These are phyloP conservation scores for Diaporthe capsici DNA, from an alignment of 2,329 filamentous ascomycete species.

Conservation along the genomic window DNA sequence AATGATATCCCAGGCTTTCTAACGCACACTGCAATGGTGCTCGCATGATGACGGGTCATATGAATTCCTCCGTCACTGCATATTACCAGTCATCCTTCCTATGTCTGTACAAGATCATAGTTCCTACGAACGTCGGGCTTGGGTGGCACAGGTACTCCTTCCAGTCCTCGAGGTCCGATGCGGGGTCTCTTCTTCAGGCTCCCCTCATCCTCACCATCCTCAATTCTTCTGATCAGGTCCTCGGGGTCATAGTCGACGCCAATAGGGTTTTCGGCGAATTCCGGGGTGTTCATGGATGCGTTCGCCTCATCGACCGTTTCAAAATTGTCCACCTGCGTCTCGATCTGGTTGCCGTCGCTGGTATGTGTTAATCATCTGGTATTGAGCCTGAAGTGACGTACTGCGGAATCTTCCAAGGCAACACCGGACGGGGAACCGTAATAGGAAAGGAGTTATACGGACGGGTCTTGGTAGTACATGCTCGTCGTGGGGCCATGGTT, in stretches of 20 bases:
- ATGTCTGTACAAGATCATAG: not conserved
- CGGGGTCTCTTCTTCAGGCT: slow-evolving; percentile 19
- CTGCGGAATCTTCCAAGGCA: too few species aligned
- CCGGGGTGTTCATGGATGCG: slow-evolving; percentile 54
- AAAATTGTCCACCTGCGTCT: slow-evolving; percentile 62
- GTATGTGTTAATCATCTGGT: too few species aligned
- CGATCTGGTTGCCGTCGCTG: slow-evolving; percentile 60
- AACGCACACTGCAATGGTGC: not conserved
- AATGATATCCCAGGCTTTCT: too few species aligned
- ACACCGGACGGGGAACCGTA: too few species aligned
- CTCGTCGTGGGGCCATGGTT: slow-evolving; percentile 63
- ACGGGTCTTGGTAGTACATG: slow-evolving; percentile 64
- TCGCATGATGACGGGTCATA: too few species aligned
- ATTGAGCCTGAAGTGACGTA: too few species aligned
- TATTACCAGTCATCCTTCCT: not conserved
- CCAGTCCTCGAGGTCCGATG: slow-evolving; percentile 1
- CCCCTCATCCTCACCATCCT: slow-evolving; percentile 2
- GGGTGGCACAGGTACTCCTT: not conserved
- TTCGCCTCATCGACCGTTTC: slow-evolving; percentile 53
- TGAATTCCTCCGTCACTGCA: not conserved
- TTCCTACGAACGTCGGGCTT: slow-evolving; percentile 12
- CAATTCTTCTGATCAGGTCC: slow-evolving; percentile 31
- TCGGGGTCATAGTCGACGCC: slow-evolving; percentile 42
- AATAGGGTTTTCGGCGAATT: slow-evolving; percentile 56
- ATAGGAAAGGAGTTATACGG: too few species aligned